Percentiles rank a stretch among this genome's conserved stretches.
phyloP scores from a whole-genome alignment of 345 rosid species.

The Gossypium anomalum region DNA sequence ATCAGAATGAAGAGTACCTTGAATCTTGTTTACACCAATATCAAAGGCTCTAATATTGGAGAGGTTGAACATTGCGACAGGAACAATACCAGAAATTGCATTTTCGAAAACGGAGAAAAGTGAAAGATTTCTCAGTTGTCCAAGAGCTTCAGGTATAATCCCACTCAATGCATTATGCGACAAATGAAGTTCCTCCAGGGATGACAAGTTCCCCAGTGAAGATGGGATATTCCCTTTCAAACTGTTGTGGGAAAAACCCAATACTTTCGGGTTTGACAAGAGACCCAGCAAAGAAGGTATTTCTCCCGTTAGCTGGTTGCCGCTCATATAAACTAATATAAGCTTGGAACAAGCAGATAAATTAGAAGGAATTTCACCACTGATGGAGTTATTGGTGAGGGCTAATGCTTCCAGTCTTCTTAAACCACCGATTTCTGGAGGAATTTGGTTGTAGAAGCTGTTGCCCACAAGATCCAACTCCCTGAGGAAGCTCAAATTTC shows the following conservation, averaged over 20 bases:
- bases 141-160: not conserved
- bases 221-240: not conserved
- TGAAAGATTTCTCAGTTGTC: not conserved
- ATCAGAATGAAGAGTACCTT: not conserved
- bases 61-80: not conserved
- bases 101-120: accelerated
- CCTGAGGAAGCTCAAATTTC: not conserved
- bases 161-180: not conserved
- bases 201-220: not conserved
- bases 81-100: not conserved
- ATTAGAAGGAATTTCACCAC: not conserved
- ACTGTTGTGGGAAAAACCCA: not conserved
- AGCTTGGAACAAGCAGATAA: not conserved
- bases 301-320: not conserved
- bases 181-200: not conserved
- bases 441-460: not conserved
- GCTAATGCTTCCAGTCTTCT: not conserved
- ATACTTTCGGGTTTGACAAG: not conserved
- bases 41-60: not conserved
- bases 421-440: not conserved
- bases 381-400: not conserved
- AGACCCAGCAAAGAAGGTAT: not conserved
- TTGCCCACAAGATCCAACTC: not conserved
- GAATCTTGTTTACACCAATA: not conserved
- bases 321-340: not conserved